A percentile compares a stretch with the other conserved stretches of the same genome.
phyloP scores from a whole-genome alignment of 2,329 filamentous ascomycete species.

The Seiridium cupressi region DNA sequence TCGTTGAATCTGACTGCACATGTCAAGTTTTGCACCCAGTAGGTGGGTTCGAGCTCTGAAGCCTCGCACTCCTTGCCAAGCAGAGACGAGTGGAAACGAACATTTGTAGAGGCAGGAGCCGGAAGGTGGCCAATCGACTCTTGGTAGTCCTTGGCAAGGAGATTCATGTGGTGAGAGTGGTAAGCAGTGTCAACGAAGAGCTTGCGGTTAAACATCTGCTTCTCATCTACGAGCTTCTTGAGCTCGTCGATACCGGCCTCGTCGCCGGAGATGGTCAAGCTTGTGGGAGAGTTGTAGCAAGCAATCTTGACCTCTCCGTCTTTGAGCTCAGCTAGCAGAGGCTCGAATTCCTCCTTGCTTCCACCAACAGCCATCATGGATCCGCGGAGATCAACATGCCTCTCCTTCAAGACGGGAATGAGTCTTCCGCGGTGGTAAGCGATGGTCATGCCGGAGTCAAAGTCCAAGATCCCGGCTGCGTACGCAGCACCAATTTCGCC shows the following conservation, averaged over 20 bases:
- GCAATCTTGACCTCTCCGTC: constrained; percentile 35
- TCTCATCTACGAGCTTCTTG: constrained; percentile 35
- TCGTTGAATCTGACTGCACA: constrained; percentile 36
- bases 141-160: constrained; percentile 46
- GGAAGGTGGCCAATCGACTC: constrained; percentile 29
- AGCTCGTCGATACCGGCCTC: constrained; percentile 41
- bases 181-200: constrained; percentile 51
- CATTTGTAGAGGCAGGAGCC: constrained; percentile 29
- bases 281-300: constrained; percentile 52
- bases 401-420: constrained; percentile 39
- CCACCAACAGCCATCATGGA: constrained; percentile 56
- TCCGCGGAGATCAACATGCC: constrained; percentile 39
- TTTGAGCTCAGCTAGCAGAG: constrained; percentile 31
- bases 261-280: constrained; percentile 50
- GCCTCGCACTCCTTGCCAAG: constrained; percentile 37
- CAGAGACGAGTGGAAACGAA: constrained; percentile 46
- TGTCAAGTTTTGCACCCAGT: constrained; percentile 45
- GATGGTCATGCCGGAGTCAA: constrained; percentile 43
- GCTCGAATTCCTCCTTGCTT: constrained; percentile 38
- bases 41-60: constrained; percentile 33
- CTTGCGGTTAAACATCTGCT: constrained; percentile 44
- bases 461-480: constrained; percentile 40
- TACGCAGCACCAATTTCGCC: constrained; percentile 47
- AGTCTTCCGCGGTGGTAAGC: constrained; percentile 49
- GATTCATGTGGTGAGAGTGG: constrained; percentile 53